Base-by-base conservation (phyloP, 192 early-diverging fungal species). In the Coemansia sp. region DNA sequence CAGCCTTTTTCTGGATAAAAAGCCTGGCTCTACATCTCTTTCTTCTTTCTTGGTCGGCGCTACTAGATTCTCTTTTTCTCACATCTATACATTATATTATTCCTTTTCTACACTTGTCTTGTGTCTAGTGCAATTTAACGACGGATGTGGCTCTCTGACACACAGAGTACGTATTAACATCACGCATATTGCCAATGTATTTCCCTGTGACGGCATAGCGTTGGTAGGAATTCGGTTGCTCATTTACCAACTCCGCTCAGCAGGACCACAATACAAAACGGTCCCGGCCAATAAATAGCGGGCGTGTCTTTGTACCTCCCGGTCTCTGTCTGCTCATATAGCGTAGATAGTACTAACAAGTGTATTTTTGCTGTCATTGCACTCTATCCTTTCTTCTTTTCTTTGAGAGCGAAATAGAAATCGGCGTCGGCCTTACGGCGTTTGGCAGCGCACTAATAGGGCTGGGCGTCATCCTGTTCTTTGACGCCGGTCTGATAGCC, bases 401-500 rank as follows among this genome's bases (percentile, higher is more conserved):
- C 7, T 53, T 16, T 70, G 50, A 14, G 16, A 7, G 25, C 13
- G 7, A 38, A 55, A 57, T 80, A 80, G 78, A 98, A 81, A 94
- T 98, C 68, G 97, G 97, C 69, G 95, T 96, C 10, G 95, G 94
- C 6, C 75, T 99, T 67, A 94, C 96, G 25, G 95, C 92, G 5
- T 96, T 93, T 79, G 97, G 97, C 20, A 67, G 93, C 17, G 88
- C 94, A 45, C 94, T 98, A 70, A 97, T 94, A 87, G 71, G 96
- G 12, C 79, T 98, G 68, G 97, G 97, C 49, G 90, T 99, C n/a
- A 67, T 97, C 62, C 79, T 99, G 75, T 90, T 99, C 66, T 98
- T 99, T 83, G 97, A 99, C 67, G 90, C 90, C 1, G 97, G 97
- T 3, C 77, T 99, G 20, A 84, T 99, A 45, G 95, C 96, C 17